phyloP scores from a whole-genome alignment of 306 rosid species.

The Trifolium subterraneum region DNA sequence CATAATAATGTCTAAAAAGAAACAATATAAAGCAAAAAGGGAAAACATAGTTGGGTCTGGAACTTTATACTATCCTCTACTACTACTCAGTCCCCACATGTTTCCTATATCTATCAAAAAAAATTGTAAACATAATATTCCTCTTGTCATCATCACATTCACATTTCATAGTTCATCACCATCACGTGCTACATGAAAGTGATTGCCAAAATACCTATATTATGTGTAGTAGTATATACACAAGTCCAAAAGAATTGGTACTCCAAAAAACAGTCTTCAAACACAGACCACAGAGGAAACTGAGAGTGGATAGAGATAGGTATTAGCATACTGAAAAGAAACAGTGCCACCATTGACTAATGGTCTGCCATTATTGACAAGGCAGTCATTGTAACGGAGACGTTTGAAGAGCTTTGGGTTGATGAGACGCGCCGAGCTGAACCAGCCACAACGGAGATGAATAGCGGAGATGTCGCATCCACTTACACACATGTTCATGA shows the following conservation, averaged over 20 bases:
- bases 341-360: constrained; percentile 64
- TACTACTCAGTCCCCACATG: constrained; percentile 19
- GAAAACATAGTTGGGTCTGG: constrained; percentile 17
- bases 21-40: constrained; percentile 22
- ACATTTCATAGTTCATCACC: constrained; percentile 34
- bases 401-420: constrained; percentile 88
- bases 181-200: constrained; percentile 31
- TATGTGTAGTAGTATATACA: constrained; percentile 54
- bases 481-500: constrained; percentile 67
- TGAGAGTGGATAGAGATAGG: constrained; percentile 67
- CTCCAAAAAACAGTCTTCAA: constrained; percentile 16
- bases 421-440: constrained; percentile 82
- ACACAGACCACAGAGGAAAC: constrained; percentile 66
- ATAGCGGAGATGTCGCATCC: constrained; percentile 76
- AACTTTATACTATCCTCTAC: constrained; percentile 30
- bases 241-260: constrained; percentile 32
- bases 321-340: constrained; percentile 81
- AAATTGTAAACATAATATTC: constrained; percentile 39
- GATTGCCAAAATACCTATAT: constrained; percentile 38
- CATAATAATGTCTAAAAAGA: constrained; percentile 9
- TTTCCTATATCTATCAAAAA: constrained; percentile 37
- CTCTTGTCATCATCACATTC: constrained; percentile 27
- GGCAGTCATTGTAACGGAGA: constrained; percentile 76
- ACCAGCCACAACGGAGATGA: constrained; percentile 88
- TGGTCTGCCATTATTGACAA: constrained; percentile 78